A percentile compares a stretch with the other conserved stretches of the same genome.
Conservation (phyloP, 2,329 filamentous ascomycete species). For the Aspergillus oerlinghausenensis region DNA sequence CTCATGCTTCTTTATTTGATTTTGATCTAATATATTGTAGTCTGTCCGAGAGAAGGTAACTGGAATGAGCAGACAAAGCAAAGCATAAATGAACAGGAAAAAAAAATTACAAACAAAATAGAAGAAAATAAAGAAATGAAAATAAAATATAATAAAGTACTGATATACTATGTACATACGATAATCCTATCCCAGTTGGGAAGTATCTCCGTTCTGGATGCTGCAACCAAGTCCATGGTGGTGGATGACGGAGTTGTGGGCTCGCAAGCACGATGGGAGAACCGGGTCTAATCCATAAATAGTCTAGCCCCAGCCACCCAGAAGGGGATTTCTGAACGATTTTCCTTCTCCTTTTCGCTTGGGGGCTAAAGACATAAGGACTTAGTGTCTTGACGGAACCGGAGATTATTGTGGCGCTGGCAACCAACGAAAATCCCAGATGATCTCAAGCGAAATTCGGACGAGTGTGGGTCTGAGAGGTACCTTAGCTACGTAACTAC, state of each 20-base stretch:
- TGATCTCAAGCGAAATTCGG: background rate
- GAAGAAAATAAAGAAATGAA: background rate
- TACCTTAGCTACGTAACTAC: background rate
- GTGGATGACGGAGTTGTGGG: conserved; percentile 11
- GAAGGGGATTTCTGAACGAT: conserved; percentile 20
- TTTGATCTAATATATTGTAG: background rate
- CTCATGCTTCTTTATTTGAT: background rate
- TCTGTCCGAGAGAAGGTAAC: background rate
- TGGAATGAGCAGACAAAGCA: background rate
- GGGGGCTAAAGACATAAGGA: conserved; percentile 11
- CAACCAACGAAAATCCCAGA: conserved; percentile 9
- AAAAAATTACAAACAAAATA: background rate
- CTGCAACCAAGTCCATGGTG: conserved; percentile 17
- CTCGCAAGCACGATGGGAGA: conserved; percentile 9
- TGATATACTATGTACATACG: background rate
- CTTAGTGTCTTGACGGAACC: conserved; percentile 15
- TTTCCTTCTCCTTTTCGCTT: conserved; percentile 13
- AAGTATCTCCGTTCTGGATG: background rate
- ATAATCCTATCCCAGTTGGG: background rate
- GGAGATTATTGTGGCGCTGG: conserved; percentile 23
- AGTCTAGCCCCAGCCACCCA: conserved; percentile 11
- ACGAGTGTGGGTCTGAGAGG: background rate
- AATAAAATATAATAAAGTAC: background rate
- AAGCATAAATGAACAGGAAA: background rate
- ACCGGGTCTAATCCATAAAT: conserved; percentile 7